These are phyloP conservation scores for Alloteropsis semialata DNA, from an alignment of 176 grass and related monocot genomes.

Conservation along the genomic window DNA sequence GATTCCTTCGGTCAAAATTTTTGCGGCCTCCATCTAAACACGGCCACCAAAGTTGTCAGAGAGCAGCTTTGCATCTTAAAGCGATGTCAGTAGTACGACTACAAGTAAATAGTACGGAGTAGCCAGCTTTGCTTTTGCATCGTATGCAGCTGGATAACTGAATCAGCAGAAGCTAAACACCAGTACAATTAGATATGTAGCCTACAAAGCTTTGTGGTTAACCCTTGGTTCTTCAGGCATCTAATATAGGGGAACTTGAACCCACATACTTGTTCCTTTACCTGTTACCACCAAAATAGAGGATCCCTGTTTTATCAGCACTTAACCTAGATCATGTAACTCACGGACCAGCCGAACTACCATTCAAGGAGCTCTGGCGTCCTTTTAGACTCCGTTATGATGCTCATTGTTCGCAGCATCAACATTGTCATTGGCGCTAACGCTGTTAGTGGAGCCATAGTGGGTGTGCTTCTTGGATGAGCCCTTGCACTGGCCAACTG, in stretches of 20 bases:
- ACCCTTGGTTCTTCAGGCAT: constrained; percentile 8
- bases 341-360: constrained; percentile 16
- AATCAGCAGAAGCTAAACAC: constrained; percentile 17
- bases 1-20: no score
- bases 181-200: constrained; percentile 21
- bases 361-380: neutral
- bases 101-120: constrained; percentile 21
- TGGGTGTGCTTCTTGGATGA: constrained; percentile 70
- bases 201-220: constrained; percentile 17
- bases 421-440: neutral
- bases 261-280: neutral
- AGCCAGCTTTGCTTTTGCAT: constrained; percentile 5
- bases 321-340: constrained; percentile 1
- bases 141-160: neutral
- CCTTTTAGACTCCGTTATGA: neutral
- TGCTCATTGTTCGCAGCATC: neutral
- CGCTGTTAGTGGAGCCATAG: constrained; percentile 25
- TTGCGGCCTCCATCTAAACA: no score
- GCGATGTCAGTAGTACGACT: neutral
- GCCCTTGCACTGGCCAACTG: constrained; percentile 63
- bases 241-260: constrained; percentile 10
- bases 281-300: constrained; percentile 8
- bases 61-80: neutral
- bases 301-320: neutral
- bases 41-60: constrained; percentile 2